phyloP scores from a whole-genome alignment of 106 monocot genomes.

The Gastrodia elata region DNA sequence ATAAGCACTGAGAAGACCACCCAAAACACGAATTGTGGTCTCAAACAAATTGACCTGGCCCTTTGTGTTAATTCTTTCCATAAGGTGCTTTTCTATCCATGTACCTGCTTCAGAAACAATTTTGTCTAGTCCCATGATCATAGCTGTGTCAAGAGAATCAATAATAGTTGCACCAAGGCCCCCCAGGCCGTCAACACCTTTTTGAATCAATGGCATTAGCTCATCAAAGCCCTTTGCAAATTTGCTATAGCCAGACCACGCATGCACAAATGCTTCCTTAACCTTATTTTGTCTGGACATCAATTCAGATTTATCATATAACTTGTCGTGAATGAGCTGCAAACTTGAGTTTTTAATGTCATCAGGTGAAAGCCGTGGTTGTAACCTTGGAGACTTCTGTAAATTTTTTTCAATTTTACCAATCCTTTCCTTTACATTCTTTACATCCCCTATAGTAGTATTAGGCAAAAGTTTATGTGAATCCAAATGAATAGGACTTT shows the following conservation, averaged over 20 bases:
- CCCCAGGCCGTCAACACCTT: conserved; percentile 74
- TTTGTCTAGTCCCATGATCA: conserved; percentile 76
- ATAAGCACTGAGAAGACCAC: conserved; percentile 91
- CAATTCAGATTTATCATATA: conserved; percentile 26
- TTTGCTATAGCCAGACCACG: conserved; percentile 75
- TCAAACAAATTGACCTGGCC: conserved; percentile 97
- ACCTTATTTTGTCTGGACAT: conserved; percentile 53
- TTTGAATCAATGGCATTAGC: conserved; percentile 72
- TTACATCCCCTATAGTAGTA: conserved; percentile 8
- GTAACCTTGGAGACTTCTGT: conserved; percentile 66
- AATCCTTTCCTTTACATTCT: conserved; percentile 10
- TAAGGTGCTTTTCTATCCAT: conserved; percentile 70
- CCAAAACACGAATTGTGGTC: conserved; percentile 90
- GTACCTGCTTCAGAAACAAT: conserved; percentile 61
- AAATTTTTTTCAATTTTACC: conserved; percentile 27
- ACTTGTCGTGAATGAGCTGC: conserved; percentile 12
- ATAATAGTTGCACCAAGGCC: conserved; percentile 87
- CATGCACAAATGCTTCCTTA: conserved; percentile 80
- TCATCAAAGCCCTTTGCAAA: conserved; percentile 91
- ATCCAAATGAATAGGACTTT: conserved; percentile 19
- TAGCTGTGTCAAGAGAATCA: conserved; percentile 85
- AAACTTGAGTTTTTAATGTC: conserved; percentile 31
- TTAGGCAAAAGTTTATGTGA: conserved; percentile 15
- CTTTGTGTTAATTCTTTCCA: conserved; percentile 55
- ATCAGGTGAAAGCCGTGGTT: conserved; percentile 67